Base-by-base conservation (phyloP, 768 basidiomycete genomes). In the Astraeus odoratus region DNA sequence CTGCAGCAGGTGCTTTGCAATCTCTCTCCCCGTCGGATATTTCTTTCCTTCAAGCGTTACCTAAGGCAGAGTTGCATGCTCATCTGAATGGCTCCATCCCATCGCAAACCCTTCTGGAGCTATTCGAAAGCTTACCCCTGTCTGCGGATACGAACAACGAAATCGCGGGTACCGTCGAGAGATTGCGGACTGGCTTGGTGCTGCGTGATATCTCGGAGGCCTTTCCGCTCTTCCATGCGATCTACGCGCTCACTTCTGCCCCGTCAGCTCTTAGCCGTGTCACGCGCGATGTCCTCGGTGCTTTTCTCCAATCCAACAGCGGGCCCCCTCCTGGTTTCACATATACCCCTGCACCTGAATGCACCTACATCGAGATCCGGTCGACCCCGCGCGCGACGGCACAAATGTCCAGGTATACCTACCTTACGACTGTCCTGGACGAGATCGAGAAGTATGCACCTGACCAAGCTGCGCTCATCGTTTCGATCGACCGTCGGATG, bases 51-150 rank as follows among this genome's bases (percentile, higher is more conserved):
- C 68, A 75, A 39, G 46, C 50, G 1, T 70, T 90, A 0, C 83
- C 83, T 8, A 92, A 92, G 61, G 86, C 88, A 1, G 89, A 93
- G 57, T 73, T 92, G 0, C 89, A 91, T 50, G 89, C 88, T 0
- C 88, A 91, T 56, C 74, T 90, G 4, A 90, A 90, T 52, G 88
- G 88, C 0, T 91, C 80, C 8, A 90, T 92, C 26, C 89, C 89
- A 1, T 64, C 89, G 20, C 42, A 64, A 0, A 63, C 77, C 22
- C 72, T 91, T 0, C 77, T 78, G 50, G 71, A 78, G 7, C 76
- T 92, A 12, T 84, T 82, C 0, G 51, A 53, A 8, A 69, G 77
- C 26, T 71, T 59, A 44, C 44, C 51, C 1, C n/a, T 29, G 5
- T 42, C 64, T 0, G 25, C 60, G 52, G 39, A 52, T 12, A 37